Base-by-base conservation (phyloP, 306 rosid species). In the Dryas alaskensis region DNA sequence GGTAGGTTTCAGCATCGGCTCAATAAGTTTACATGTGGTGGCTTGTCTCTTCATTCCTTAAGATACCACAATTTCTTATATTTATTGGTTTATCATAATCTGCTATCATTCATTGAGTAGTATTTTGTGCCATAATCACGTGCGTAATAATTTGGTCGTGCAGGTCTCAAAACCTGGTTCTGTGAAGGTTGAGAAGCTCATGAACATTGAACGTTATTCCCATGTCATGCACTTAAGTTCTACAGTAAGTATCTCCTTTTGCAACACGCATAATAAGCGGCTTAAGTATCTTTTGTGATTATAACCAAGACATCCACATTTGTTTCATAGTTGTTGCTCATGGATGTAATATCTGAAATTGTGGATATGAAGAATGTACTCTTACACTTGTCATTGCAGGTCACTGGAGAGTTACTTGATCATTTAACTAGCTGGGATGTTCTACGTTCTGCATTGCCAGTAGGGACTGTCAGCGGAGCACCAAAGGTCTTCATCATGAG, bases 211-310 rank as follows among this genome's bases (percentile, higher is more conserved):
- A 86, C 92, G 93, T 40, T 94, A 89, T 84, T 94, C 99, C 80
- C 99, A 94, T 82, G 99, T 94, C 54, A 94, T 94, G 99, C 99
- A 94, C 81, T 87, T 94, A 60, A 94, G 99, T 79, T 94, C 99
- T 14, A 94, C 99, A 6, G 99, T 92, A 86, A 92, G 97, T 76
- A 70, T 58, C 78, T 69, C 44, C 57, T 42, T 78, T 54, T 19
- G 6, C n/a, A 16, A n/a, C 11, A 60, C 17, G 8, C 58, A 16
- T 27, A 57, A 43, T 27, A 8, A 27, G 67, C 6, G 8, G n/a
- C 39, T 12, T 14, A 7, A 59, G 69, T 25, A 43, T 31, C 52
- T 42, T 19, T 70, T 19, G 12, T 0, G 19, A 50, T 50, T 11
- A 13, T 25, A 13, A 7, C 13, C 44, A 46, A 4, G 12, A 42